phyloP scores from a whole-genome alignment of 2,329 filamentous ascomycete genomes.

The Elsinoe australis region DNA sequence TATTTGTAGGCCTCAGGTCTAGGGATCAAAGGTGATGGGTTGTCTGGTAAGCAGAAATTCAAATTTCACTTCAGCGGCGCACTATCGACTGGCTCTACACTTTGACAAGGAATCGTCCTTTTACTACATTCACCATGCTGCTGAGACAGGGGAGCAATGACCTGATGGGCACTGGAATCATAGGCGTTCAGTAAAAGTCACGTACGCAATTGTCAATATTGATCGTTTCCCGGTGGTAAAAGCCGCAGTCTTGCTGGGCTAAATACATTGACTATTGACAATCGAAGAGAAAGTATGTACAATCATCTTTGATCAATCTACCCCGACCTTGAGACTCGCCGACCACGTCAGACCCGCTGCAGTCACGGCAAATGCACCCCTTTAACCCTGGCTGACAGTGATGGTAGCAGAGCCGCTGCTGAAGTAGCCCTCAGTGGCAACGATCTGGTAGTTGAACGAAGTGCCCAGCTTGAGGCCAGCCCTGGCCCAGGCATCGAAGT shows the following conservation, averaged over 20 bases:
- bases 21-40: neutral
- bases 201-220: too few species aligned
- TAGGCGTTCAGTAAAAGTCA: too few species aligned
- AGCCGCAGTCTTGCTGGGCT: neutral
- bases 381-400: slow-evolving; percentile 26
- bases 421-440: slow-evolving; percentile 40
- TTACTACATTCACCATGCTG: too few species aligned
- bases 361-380: too few species aligned
- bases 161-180: too few species aligned
- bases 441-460: slow-evolving; percentile 46
- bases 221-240: too few species aligned
- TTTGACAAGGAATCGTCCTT: too few species aligned
- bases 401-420: slow-evolving; percentile 34
- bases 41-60: neutral
- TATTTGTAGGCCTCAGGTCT: slow-evolving; percentile 17
- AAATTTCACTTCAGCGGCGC: too few species aligned
- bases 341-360: too few species aligned
- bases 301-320: neutral
- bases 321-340: too few species aligned
- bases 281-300: slow-evolving; percentile 3
- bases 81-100: too few species aligned
- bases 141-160: too few species aligned
- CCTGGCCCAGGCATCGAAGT: slow-evolving; percentile 48
- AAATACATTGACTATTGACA: neutral
- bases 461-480: slow-evolving; percentile 44